Evolutionary conservation across 441 rosid species (phyloP).

Genomic region (Euphorbia neoarborescens): DNA sequence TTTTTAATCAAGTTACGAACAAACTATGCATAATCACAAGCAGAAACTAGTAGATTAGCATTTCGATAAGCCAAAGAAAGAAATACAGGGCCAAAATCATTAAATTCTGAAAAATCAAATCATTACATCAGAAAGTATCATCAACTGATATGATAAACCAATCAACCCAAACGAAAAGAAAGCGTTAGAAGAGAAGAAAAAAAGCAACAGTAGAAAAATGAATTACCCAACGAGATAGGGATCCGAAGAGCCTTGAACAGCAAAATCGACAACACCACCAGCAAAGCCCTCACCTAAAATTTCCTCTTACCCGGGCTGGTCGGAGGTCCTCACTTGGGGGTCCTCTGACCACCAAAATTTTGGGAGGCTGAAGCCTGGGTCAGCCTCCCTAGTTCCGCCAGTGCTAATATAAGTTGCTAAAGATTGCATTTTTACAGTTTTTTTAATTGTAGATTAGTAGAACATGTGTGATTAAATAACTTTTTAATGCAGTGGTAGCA

Average conservation of each 20-base stretch:
- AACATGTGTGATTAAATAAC: no score
- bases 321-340: no score
- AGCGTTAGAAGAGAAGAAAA: conserved; percentile 5
- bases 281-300: conserved; percentile 33
- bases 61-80: neutral
- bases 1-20: neutral
- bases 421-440: no score
- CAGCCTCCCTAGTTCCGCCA: no score
- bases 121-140: neutral
- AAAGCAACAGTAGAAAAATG: neutral
- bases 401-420: no score
- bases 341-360: no score
- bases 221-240: conserved; percentile 73
- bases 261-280: conserved; percentile 70
- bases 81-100: neutral
- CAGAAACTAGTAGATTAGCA: neutral
- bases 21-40: neutral
- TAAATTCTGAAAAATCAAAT: neutral
- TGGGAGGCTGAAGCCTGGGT: no score
- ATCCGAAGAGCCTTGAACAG: conserved; percentile 81
- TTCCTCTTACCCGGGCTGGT: no score
- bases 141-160: neutral
- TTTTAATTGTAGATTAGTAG: no score
- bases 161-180: conserved; percentile 14
- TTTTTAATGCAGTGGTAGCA: no score